phyloP scores from a whole-genome alignment of 371 early-diverging fungal genomes.

The Rhizopus stolonifer region DNA sequence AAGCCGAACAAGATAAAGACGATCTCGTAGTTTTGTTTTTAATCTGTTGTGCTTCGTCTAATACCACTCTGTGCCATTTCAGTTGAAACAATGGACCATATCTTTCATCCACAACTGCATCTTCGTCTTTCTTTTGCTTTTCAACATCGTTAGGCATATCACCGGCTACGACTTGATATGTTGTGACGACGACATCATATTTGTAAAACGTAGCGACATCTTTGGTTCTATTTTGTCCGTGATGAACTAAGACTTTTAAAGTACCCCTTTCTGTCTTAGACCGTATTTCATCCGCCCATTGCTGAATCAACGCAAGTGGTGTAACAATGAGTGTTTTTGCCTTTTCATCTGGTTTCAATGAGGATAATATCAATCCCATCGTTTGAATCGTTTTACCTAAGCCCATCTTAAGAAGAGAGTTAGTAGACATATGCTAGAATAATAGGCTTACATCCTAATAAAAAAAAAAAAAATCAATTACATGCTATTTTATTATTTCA shows the following conservation, averaged over 20 bases:
- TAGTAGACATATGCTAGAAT: no score
- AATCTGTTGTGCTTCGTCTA: conserved; percentile 91
- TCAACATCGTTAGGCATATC: conserved; percentile 33
- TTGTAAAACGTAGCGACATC: conserved; percentile 36
- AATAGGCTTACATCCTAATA: background rate
- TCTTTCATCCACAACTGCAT: conserved; percentile 8
- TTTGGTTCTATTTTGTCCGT: conserved; percentile 48
- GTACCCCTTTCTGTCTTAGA: conserved; percentile 47
- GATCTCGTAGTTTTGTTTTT: conserved; percentile 74
- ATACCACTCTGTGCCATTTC: conserved; percentile 52
- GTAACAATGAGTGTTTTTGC: conserved; percentile 65
- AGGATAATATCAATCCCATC: conserved; percentile 68
- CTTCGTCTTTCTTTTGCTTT: conserved; percentile 3
- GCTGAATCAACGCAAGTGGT: conserved; percentile 64
- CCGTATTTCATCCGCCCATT: conserved; percentile 67
- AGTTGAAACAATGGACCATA: conserved; percentile 47
- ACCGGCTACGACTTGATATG: conserved; percentile 63
- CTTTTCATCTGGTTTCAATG: conserved; percentile 15
- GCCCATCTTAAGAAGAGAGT: no score
- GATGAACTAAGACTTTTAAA: conserved; percentile 61
- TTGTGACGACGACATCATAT: conserved; percentile 76
- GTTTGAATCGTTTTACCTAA: conserved; percentile 91
- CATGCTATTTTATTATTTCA: background rate
- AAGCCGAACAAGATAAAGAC: conserved; percentile 57
- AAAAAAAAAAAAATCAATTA: background rate